Conservation (phyloP, 2,329 filamentous ascomycete genomes). For the Fusarium ambrosium region DNA sequence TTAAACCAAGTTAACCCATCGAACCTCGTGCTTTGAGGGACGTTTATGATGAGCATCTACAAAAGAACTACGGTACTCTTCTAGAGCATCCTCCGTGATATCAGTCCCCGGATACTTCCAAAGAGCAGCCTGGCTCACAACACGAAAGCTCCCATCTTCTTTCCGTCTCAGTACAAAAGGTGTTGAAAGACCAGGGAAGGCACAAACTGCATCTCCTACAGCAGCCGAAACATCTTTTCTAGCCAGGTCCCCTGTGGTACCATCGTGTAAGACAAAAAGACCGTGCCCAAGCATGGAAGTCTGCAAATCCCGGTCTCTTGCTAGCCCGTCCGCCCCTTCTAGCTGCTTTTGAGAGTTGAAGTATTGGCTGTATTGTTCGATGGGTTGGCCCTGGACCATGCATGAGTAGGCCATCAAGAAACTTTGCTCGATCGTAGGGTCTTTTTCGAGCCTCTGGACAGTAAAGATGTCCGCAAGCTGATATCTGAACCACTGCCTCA, state of each 20-base stretch:
- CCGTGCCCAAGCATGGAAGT: neutral
- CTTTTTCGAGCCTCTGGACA: neutral
- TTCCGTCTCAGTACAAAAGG: neutral
- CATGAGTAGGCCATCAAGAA: conserved; percentile 24
- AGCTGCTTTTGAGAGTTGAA: neutral
- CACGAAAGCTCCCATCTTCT: neutral
- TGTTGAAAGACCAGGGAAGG: neutral
- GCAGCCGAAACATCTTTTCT: rapidly evolving
- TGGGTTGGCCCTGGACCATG: conserved; percentile 4
- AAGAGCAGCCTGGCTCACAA: neutral
- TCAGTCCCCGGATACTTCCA: neutral
- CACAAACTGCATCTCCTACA: conserved; percentile 11
- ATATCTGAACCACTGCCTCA: conserved; percentile 10
- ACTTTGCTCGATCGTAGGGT: neutral
- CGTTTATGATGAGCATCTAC: neutral
- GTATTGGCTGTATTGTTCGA: neutral
- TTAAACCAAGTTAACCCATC: neutral
- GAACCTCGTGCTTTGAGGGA: neutral
- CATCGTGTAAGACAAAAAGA: conserved; percentile 17
- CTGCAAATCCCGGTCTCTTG: neutral
- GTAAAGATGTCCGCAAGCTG: conserved; percentile 22
- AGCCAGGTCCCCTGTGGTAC: neutral
- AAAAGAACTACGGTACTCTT: neutral
- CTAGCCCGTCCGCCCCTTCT: neutral
- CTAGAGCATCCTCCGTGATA: neutral